Evolutionary conservation across 2,329 filamentous ascomycete genomes (phyloP).

Genomic region (Talaromyces pinophilus): DNA sequence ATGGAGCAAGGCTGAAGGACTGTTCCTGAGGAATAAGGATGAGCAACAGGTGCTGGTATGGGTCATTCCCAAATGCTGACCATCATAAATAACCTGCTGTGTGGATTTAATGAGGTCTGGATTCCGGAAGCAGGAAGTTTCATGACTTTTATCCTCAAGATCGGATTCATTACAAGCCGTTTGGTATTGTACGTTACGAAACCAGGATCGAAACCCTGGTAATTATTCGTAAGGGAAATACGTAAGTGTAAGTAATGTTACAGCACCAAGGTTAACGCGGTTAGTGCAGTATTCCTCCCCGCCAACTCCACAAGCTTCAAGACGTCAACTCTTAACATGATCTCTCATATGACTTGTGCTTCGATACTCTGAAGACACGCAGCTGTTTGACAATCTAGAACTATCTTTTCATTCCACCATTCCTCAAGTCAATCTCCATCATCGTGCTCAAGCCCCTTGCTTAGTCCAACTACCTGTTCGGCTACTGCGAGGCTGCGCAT

Average conservation of each 20-base stretch:
- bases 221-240: background rate
- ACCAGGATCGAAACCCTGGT: background rate
- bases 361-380: background rate
- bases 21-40: no score
- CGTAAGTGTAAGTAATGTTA: background rate
- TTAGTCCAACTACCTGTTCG: background rate
- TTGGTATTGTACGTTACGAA: background rate
- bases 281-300: background rate
- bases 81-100: no score
- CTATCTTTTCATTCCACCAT: background rate
- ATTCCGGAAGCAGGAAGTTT: no score
- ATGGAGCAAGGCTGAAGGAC: no score
- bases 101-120: no score
- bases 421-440: background rate
- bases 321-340: background rate
- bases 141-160: background rate
- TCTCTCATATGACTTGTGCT: background rate
- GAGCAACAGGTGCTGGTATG: no score
- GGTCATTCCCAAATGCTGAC: no score
- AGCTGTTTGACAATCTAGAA: background rate
- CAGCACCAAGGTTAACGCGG: background rate
- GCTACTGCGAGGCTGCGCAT: background rate
- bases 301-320: constrained; percentile 2
- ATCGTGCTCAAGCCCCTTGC: constrained; percentile 17
- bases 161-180: background rate